Evolutionary conservation across 2,329 filamentous ascomycete species (phyloP).

Genomic region (Harringtonia aguacate): DNA sequence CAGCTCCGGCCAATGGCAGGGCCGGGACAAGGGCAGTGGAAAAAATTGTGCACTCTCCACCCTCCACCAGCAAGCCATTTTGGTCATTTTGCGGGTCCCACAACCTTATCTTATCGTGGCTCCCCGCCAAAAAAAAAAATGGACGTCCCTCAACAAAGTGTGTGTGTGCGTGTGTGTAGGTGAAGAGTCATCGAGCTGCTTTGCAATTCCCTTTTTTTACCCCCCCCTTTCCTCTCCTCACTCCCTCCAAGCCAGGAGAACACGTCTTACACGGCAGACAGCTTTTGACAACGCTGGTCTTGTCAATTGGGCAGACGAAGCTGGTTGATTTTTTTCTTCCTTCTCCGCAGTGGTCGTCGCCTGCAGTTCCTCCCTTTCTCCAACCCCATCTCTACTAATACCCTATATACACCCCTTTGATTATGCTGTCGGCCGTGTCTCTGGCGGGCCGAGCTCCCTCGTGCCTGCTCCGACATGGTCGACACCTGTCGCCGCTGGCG

Average conservation of each 20-base stretch:
- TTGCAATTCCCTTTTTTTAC: no score
- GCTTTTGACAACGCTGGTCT: no score
- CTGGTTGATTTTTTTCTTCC: no score
- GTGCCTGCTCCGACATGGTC: conserved; percentile 40
- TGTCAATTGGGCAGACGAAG: background rate
- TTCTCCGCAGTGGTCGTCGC: no score
- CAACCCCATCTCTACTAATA: background rate
- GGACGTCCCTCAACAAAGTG: background rate
- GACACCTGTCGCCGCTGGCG: conserved; percentile 35
- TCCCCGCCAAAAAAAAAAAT: conserved; percentile 9
- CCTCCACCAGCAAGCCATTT: no score
- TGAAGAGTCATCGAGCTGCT: no score
- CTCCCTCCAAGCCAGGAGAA: background rate
- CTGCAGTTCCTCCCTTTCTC: background rate
- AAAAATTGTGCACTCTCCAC: background rate
- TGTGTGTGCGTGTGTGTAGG: no score
- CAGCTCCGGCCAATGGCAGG: no score
- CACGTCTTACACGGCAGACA: no score
- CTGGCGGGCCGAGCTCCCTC: conserved; percentile 47
- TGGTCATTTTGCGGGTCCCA: no score
- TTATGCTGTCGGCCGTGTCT: conserved; percentile 21
- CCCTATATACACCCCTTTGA: background rate
- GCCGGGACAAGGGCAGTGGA: no score
- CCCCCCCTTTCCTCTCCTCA: background rate
- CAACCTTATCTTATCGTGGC: conserved; percentile 12